Evolutionary conservation across 495 filamentous ascomycete genomes (phyloP).

Genomic region (Penicillium ochrochloron): DNA sequence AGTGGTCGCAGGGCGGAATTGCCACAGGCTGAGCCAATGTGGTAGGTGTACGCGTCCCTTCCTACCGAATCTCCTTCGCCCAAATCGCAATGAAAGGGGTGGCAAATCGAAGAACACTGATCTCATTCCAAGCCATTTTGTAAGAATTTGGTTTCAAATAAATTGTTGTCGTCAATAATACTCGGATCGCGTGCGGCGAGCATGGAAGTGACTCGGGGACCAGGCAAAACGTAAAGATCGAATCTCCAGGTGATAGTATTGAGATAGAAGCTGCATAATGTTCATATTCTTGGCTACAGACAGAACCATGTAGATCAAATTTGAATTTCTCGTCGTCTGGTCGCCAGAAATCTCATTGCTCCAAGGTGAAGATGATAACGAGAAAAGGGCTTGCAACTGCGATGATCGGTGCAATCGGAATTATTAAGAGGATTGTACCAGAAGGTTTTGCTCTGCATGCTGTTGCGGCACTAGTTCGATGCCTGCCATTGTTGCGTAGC

Average conservation of each 20-base stretch:
- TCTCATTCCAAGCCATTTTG: not conserved
- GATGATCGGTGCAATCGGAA: conserved; percentile 63
- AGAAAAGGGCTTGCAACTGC: conserved; percentile 22
- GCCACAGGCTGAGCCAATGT: not conserved
- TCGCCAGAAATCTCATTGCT: not conserved
- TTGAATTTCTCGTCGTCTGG: conserved; percentile 27
- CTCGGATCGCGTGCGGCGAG: conserved; percentile 39
- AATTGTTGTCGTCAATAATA: conserved; percentile 29
- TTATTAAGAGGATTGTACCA: conserved; percentile 55
- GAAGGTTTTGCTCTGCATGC: conserved; percentile 39
- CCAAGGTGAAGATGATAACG: not conserved
- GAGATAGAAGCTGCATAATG: conserved; percentile 57
- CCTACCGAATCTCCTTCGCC: not conserved
- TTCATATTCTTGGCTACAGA: conserved; percentile 42
- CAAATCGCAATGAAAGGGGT: not conserved
- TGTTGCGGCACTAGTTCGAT: conserved; percentile 65
- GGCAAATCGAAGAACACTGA: not conserved
- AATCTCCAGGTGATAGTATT: conserved; percentile 39
- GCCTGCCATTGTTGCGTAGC: conserved; percentile 73
- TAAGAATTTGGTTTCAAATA: not conserved
- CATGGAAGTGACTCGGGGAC: conserved; percentile 44
- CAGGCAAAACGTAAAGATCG: conserved; percentile 42
- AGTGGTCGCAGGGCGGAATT: not conserved
- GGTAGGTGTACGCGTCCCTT: not conserved
- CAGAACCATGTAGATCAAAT: conserved; percentile 55